Evolutionary conservation across 805 yeast genomes (phyloP).

Genomic region (Hanseniaspora lachancei): DNA sequence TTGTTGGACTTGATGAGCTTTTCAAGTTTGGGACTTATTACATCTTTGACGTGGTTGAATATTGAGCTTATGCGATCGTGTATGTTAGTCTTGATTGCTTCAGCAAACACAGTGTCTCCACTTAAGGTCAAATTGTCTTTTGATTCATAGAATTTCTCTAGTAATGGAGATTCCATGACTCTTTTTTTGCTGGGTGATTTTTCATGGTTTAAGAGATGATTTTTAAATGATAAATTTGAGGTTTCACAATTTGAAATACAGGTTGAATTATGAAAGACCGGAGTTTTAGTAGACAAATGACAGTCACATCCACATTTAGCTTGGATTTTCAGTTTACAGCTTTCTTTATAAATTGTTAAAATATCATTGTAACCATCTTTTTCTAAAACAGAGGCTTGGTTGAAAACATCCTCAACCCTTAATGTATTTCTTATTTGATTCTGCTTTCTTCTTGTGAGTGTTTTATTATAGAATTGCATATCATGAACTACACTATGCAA

Average conservation of each 20-base stretch:
- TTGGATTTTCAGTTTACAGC: neutral
- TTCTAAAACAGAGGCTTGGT: neutral
- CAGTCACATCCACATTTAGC: neutral
- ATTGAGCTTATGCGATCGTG: neutral
- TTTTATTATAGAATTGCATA: neutral
- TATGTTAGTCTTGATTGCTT: neutral
- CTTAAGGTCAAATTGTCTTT: neutral
- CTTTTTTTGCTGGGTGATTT: too few species aligned
- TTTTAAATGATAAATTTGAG: neutral
- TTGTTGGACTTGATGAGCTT: neutral
- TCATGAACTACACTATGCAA: neutral
- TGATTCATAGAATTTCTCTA: neutral
- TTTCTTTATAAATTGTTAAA: neutral
- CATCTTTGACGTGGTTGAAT: neutral
- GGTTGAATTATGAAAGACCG: neutral
- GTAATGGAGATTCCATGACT: neutral
- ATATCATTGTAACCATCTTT: neutral
- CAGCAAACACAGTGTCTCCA: neutral
- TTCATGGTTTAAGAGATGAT: neutral
- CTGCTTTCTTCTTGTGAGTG: constrained; percentile 1
- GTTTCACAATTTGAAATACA: neutral
- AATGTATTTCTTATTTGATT: neutral
- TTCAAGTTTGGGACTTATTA: neutral
- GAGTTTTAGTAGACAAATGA: neutral
- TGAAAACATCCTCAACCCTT: constrained; percentile 1